Conservation (phyloP, 2,329 filamentous ascomycete species). For the Fonsecaea erecta region DNA sequence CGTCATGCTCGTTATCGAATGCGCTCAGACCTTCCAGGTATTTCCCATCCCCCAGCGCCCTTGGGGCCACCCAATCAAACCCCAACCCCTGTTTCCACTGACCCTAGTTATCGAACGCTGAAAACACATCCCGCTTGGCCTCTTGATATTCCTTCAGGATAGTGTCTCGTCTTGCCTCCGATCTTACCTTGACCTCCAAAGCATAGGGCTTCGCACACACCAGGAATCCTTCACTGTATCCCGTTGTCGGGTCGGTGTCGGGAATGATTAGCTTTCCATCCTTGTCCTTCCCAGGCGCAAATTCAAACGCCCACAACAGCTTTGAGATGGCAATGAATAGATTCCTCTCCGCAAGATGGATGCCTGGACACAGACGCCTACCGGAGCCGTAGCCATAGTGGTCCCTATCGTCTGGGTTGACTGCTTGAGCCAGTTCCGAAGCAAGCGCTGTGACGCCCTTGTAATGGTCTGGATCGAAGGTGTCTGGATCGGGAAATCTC, state of each 20-base stretch:
- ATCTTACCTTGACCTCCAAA: slow-evolving; percentile 39
- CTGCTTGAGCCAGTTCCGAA: slow-evolving; percentile 44
- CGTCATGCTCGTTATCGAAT: not conserved
- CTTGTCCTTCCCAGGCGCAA: slow-evolving; percentile 36
- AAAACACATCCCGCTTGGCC: slow-evolving; percentile 39
- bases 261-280: slow-evolving; percentile 39
- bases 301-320: slow-evolving; percentile 43
- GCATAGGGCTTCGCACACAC: slow-evolving; percentile 43
- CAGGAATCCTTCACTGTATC: slow-evolving; percentile 46
- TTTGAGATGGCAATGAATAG: slow-evolving; percentile 41
- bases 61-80: not conserved
- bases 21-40: slow-evolving; percentile 9
- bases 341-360: slow-evolving; percentile 43
- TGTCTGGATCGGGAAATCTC: slow-evolving; percentile 39
- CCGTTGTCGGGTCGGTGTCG: slow-evolving; percentile 44
- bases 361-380: slow-evolving; percentile 43
- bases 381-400: slow-evolving; percentile 43
- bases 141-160: slow-evolving; percentile 42
- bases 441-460: slow-evolving; percentile 40
- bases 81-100: not conserved
- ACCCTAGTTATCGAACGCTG: slow-evolving; percentile 29
- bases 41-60: not conserved
- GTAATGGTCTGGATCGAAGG: slow-evolving; percentile 44
- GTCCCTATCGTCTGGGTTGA: slow-evolving; percentile 39
- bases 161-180: slow-evolving; percentile 41